A percentile compares a stretch with the other conserved stretches of the same genome.
Evolutionary conservation across 2,329 filamentous ascomycete species (phyloP).

Genomic region (Thielaviopsis musarum): DNA sequence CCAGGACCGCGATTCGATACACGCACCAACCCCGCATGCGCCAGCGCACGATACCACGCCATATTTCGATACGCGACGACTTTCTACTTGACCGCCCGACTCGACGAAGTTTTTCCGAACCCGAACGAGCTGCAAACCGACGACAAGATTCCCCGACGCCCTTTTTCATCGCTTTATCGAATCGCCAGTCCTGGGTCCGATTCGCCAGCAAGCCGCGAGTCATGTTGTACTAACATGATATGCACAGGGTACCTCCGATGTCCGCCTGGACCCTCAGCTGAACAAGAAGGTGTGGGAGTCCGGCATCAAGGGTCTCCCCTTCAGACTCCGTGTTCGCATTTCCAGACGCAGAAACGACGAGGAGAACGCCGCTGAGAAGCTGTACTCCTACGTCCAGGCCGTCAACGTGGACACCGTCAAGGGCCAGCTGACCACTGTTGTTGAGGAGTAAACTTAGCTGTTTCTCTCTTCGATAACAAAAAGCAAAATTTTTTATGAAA

Average conservation of each 20-base stretch:
- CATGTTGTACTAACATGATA: slow-evolving; percentile 10
- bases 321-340: slow-evolving; percentile 94
- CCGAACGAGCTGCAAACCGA: background rate
- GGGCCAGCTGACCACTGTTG: slow-evolving; percentile 84
- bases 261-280: slow-evolving; percentile 93
- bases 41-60: background rate
- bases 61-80: background rate
- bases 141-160: background rate
- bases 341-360: slow-evolving; percentile 99
- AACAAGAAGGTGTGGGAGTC: slow-evolving; percentile 99
- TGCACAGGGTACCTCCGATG: slow-evolving; percentile 76
- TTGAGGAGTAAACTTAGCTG: slow-evolving; percentile 44
- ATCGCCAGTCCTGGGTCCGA: background rate
- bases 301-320: slow-evolving; percentile 97
- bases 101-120: background rate
- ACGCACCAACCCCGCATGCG: background rate
- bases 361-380: slow-evolving; percentile 98
- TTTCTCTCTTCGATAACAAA: slow-evolving; percentile 15
- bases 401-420: slow-evolving; percentile 99
- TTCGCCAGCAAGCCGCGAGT: background rate
- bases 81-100: background rate
- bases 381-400: slow-evolving; percentile 99
- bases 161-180: background rate
- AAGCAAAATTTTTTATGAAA: slow-evolving; percentile 17
- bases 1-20: slow-evolving; percentile 5